Evolutionary conservation across 2,329 filamentous ascomycete species (phyloP).

Genomic region (Lecanicillium sp.): DNA sequence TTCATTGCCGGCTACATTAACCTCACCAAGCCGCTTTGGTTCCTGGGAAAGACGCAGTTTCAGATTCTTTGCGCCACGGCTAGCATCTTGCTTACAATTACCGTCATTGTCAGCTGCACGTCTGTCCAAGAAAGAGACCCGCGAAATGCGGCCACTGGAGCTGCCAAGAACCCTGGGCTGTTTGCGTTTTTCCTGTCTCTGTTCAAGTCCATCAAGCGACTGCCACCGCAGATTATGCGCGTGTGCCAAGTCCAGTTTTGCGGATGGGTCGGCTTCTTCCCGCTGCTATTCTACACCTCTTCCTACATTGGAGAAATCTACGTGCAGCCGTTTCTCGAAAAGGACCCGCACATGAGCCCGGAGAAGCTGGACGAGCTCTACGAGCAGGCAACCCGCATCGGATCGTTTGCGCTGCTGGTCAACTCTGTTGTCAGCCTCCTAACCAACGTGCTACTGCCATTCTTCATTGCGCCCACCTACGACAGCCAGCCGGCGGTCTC

Average conservation of each 20-base stretch:
- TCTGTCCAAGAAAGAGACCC: constrained; percentile 76
- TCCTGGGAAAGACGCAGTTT: constrained; percentile 83
- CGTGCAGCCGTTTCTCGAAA: constrained; percentile 69
- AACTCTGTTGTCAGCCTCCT: constrained; percentile 80
- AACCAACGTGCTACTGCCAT: constrained; percentile 76
- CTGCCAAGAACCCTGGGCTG: constrained; percentile 55
- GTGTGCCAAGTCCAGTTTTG: constrained; percentile 80
- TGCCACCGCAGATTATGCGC: constrained; percentile 74
- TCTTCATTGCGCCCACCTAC: constrained; percentile 79
- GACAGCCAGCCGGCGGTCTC: constrained; percentile 32
- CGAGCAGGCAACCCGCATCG: constrained; percentile 77
- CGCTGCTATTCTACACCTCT: constrained; percentile 90
- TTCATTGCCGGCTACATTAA: constrained; percentile 83
- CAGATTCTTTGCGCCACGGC: constrained; percentile 86
- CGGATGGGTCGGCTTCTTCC: constrained; percentile 94
- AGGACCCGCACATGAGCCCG: constrained; percentile 70
- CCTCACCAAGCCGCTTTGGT: constrained; percentile 66
- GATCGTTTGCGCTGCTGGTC: constrained; percentile 81
- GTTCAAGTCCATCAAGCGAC: constrained; percentile 64
- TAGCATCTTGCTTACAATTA: constrained; percentile 61
- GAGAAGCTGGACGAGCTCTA: constrained; percentile 72
- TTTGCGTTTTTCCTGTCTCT: constrained; percentile 74
- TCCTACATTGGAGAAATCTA: constrained; percentile 93
- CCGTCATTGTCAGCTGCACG: constrained; percentile 61
- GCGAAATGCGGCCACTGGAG: constrained; percentile 56